Evolutionary conservation across 352 stramenopile species (phyloP).

Genomic region (Globisporangium barbulae): DNA sequence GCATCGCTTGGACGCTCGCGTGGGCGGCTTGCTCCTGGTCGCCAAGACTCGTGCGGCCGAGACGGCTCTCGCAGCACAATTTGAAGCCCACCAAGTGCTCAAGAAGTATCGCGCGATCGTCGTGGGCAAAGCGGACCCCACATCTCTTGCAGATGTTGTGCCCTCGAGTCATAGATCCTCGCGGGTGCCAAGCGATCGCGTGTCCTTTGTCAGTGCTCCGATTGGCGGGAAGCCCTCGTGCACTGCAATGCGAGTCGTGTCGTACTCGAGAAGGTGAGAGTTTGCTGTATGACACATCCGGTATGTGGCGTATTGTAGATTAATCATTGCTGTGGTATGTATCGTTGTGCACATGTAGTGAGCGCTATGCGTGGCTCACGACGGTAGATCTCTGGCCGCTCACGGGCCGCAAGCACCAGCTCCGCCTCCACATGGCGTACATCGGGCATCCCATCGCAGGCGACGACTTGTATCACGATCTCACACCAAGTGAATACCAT

Average conservation of each 20-base stretch:
- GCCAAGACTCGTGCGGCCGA: conserved; percentile 51
- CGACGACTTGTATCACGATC: conserved; percentile 59
- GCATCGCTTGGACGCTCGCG: conserved; percentile 59
- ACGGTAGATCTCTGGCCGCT: conserved; percentile 67
- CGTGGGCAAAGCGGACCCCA: conserved; percentile 23
- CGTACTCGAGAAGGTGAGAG: conserved; percentile 30
- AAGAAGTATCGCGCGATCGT: conserved; percentile 63
- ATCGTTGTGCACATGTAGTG: conserved; percentile 14
- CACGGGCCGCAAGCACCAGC: conserved; percentile 67
- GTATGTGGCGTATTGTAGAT: background rate
- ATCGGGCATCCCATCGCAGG: conserved; percentile 62
- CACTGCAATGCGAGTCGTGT: conserved; percentile 32
- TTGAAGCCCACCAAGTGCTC: conserved; percentile 38
- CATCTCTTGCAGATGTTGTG: background rate
- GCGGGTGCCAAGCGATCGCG: conserved; percentile 5
- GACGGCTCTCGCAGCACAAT: conserved; percentile 36
- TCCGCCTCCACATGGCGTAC: conserved; percentile 56
- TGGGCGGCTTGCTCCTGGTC: conserved; percentile 56
- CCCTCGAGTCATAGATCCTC: background rate
- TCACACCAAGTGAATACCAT: background rate
- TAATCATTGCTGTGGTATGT: background rate
- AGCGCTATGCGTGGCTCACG: conserved; percentile 53
- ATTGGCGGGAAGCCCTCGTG: conserved; percentile 30
- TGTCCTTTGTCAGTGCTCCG: conserved; percentile 21
- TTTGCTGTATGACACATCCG: background rate